A percentile compares a stretch with the other conserved stretches of the same genome.
Evolutionary conservation across 2,329 filamentous ascomycete genomes (phyloP).

Genomic region (Phaeosphaeria sp.): DNA sequence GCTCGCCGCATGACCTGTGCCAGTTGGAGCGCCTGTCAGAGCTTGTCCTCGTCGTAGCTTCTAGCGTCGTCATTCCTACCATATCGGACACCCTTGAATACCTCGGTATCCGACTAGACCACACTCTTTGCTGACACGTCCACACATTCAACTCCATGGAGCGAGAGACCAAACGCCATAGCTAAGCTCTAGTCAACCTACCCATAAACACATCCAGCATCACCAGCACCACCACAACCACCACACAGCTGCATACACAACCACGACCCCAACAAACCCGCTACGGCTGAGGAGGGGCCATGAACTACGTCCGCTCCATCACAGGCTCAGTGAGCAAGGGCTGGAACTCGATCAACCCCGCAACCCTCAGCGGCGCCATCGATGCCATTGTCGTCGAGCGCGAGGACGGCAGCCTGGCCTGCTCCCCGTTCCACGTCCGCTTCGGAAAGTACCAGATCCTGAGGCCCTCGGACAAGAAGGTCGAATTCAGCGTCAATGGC

Average conservation of each 20-base stretch:
- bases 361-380: conserved; percentile 95
- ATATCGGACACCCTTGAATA: background rate
- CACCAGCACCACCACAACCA: background rate
- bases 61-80: background rate
- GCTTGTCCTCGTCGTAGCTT: background rate
- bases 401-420: conserved; percentile 84
- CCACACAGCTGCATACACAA: background rate
- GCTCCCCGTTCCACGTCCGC: conserved; percentile 97
- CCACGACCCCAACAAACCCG: conserved; percentile 39
- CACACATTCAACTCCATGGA: background rate
- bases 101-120: background rate
- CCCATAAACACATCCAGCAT: background rate
- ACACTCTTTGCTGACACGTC: background rate
- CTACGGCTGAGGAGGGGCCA: conserved; percentile 51
- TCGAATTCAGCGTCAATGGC: conserved; percentile 96
- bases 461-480: conserved; percentile 96
- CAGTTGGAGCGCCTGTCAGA: background rate
- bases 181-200: background rate
- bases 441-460: conserved; percentile 98
- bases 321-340: conserved; percentile 96
- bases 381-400: conserved; percentile 99
- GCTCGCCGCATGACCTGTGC: conserved; percentile 23
- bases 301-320: conserved; percentile 98
- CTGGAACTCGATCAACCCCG: conserved; percentile 99
- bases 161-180: too few relatives aligned